Percentiles rank a stretch among this genome's conserved stretches.
Conservation (phyloP, 495 filamentous ascomycete species). For the Lentithecium fluviatile region DNA sequence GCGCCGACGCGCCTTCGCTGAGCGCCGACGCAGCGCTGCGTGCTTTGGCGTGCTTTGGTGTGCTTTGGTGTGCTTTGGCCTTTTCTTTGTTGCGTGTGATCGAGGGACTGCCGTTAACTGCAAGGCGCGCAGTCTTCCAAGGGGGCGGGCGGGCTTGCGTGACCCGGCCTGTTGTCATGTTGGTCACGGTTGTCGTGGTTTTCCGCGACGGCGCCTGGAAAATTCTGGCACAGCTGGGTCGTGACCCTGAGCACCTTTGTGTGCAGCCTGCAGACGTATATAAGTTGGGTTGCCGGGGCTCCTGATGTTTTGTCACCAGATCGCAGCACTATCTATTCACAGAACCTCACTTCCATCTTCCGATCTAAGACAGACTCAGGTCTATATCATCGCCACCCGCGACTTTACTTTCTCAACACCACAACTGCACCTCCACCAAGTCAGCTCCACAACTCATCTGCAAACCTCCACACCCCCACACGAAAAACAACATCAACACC, state of each 20-base stretch:
- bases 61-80: too few relatives aligned
- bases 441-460: conserved; percentile 12
- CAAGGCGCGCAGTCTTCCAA: conserved; percentile 22
- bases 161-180: conserved; percentile 13
- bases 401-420: too few relatives aligned
- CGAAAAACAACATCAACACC: conserved; percentile 8
- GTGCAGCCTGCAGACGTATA: conserved; percentile 13
- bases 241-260: background rate
- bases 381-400: background rate
- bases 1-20: conserved; percentile 6
- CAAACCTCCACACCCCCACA: conserved; percentile 9
- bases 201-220: conserved; percentile 7
- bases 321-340: background rate
- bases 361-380: background rate
- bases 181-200: conserved; percentile 22
- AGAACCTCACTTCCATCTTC: background rate
- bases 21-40: background rate
- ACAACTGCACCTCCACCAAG: too few relatives aligned
- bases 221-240: conserved; percentile 18
- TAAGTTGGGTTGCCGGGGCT: conserved; percentile 9
- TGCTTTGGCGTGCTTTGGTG: background rate
- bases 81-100: conserved; percentile 19
- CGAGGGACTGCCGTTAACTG: conserved; percentile 37
- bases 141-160: background rate
- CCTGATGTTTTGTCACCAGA: too few relatives aligned